Percentiles rank a stretch among this genome's conserved stretches.
Conservation (phyloP, 176 grass and related monocot genomes). For the Juncus inflexus region DNA sequence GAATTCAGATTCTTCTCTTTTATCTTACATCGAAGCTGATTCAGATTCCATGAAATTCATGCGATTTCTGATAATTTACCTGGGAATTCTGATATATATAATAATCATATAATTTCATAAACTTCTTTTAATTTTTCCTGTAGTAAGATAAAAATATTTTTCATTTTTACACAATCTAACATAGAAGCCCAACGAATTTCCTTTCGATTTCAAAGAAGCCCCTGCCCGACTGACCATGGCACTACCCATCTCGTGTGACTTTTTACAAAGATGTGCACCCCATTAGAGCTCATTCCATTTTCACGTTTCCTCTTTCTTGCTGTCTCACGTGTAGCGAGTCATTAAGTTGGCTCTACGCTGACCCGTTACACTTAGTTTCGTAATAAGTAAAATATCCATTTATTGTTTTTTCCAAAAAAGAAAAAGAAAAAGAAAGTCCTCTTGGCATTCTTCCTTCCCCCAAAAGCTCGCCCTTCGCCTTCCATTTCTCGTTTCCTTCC, state of each 20-base stretch:
- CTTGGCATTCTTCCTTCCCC: conserved; percentile 29
- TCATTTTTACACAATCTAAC: conserved; percentile 10
- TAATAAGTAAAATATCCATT: conserved; percentile 1
- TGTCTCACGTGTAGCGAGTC: neutral
- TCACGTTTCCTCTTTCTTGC: conserved; percentile 9
- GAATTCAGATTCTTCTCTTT: neutral
- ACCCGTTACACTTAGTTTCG: conserved; percentile 6
- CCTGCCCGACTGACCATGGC: conserved; percentile 19
- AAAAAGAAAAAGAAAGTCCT: conserved; percentile 4
- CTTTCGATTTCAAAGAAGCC: conserved; percentile 21
- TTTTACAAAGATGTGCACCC: conserved; percentile 22
- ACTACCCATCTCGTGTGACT: conserved; percentile 22
- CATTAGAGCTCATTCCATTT: neutral
- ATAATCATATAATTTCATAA: conserved; percentile 4
- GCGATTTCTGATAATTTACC: neutral
- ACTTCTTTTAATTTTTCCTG: neutral
- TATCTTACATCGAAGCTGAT: neutral
- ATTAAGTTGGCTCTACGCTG: neutral
- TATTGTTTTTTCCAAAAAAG: conserved; percentile 19
- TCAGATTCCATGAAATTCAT: neutral
- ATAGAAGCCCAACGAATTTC: conserved; percentile 15
- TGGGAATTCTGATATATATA: conserved; percentile 7
- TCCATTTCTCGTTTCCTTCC: conserved; percentile 6
- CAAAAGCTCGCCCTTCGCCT: conserved; percentile 1
- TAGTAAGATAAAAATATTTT: neutral